Conservation (phyloP, 805 yeast genomes). For the Kuraishia cidri region DNA sequence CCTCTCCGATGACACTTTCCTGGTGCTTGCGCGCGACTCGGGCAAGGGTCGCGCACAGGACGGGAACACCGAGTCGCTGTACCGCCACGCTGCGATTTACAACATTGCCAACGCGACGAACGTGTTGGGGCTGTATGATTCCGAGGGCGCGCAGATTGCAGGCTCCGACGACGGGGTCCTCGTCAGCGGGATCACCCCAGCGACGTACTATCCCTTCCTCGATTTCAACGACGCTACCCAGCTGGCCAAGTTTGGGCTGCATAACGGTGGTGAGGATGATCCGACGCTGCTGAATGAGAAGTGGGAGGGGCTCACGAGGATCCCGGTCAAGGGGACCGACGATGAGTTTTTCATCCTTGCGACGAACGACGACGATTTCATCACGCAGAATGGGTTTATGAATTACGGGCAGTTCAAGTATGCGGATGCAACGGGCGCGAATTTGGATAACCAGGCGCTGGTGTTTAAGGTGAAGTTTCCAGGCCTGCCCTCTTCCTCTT, state of each 20-base stretch:
- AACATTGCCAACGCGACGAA: constrained; percentile 17
- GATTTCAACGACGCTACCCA: constrained; percentile 15
- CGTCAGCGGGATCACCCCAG: constrained; percentile 12
- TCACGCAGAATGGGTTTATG: constrained; percentile 19
- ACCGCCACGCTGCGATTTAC: constrained; percentile 18
- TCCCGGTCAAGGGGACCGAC: constrained; percentile 19
- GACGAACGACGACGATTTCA: constrained; percentile 19
- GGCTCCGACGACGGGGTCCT: constrained; percentile 15
- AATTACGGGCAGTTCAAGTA: constrained; percentile 15
- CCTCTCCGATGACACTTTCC: constrained; percentile 15
- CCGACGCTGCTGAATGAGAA: constrained; percentile 16
- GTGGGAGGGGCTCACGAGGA: constrained; percentile 21
- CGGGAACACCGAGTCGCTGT: constrained; percentile 12
- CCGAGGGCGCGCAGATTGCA: constrained; percentile 14
- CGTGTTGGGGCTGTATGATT: constrained; percentile 18
- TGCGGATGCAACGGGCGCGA: constrained; percentile 14
- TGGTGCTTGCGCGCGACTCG: constrained; percentile 21
- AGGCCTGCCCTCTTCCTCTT: constrained; percentile 3
- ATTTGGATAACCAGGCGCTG: constrained; percentile 19
- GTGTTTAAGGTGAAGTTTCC: constrained; percentile 15
- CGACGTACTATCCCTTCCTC: constrained; percentile 16
- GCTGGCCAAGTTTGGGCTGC: constrained; percentile 19
- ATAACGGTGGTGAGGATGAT: constrained; percentile 21
- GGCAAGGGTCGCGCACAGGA: constrained; percentile 13
- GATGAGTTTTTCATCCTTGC: constrained; percentile 18